Percentiles rank a stretch among this genome's conserved stretches.
Evolutionary conservation across 805 yeast species (phyloP).

Genomic region (Teunomyces barrocoloradensis): DNA sequence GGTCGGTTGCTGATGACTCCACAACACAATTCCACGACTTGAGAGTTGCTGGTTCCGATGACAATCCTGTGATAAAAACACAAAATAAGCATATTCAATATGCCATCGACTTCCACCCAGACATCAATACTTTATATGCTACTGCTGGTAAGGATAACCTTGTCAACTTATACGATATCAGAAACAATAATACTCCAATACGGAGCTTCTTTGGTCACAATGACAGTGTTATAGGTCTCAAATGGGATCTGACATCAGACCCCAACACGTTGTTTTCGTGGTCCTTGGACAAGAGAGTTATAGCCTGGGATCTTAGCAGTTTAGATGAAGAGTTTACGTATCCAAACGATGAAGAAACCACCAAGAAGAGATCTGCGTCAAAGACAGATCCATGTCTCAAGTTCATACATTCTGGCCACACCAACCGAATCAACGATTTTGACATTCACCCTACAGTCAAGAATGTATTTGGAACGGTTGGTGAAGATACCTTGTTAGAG

Average conservation of each 20-base stretch:
- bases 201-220: constrained; percentile 68
- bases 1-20: constrained; percentile 69
- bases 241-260: constrained; percentile 48
- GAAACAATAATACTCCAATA: constrained; percentile 57
- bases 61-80: constrained; percentile 43
- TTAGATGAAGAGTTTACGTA: constrained; percentile 52
- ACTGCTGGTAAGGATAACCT: constrained; percentile 78
- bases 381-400: constrained; percentile 65
- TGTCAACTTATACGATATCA: constrained; percentile 72
- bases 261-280: constrained; percentile 55
- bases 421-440: constrained; percentile 63
- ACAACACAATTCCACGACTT: constrained; percentile 61
- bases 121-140: constrained; percentile 52
- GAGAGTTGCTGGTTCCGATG: constrained; percentile 31
- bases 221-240: constrained; percentile 38
- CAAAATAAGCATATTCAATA: constrained; percentile 58
- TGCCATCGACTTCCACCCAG: constrained; percentile 64
- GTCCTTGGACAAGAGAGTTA: constrained; percentile 65
- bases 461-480: constrained; percentile 62
- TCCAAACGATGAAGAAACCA: constrained; percentile 41
- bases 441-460: constrained; percentile 63
- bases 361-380: constrained; percentile 50
- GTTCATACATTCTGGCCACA: constrained; percentile 87
- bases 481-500: constrained; percentile 73
- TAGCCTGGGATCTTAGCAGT: constrained; percentile 69